A percentile compares a stretch with the other conserved stretches of the same genome.
Evolutionary conservation across 75 land plant species (phyloP).

Genomic region (Cunninghamia lanceolata): DNA sequence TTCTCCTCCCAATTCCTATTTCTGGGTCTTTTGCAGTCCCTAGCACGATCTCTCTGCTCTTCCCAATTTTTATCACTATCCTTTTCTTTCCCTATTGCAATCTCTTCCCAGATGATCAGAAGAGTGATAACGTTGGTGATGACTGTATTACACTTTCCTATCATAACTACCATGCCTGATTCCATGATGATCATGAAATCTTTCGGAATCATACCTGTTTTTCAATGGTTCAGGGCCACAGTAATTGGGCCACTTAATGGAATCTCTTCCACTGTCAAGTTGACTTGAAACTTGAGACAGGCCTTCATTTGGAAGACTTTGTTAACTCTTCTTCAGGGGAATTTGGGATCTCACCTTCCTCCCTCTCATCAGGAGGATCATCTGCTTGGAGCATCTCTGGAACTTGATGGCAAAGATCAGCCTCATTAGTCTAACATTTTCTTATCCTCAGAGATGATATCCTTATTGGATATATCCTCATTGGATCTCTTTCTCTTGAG

Average conservation of each 20-base stretch:
- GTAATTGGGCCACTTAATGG: not conserved
- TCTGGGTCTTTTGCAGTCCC: not conserved
- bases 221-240: not conserved
- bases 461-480: not conserved
- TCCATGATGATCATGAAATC: not conserved
- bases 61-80: not conserved
- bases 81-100: not conserved
- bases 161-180: not conserved
- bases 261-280: not conserved
- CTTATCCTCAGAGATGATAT: not conserved
- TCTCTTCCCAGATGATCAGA: not conserved
- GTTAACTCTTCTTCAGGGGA: not conserved
- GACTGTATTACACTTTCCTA: not conserved
- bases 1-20: not conserved
- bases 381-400: not conserved
- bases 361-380: not conserved
- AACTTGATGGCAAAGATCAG: not conserved
- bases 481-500: not conserved
- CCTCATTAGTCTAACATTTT: not conserved
- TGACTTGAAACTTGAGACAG: not conserved
- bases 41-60: not conserved
- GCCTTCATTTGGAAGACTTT: not conserved
- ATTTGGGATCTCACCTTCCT: slow-evolving; percentile 1
- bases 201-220: not conserved
- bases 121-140: not conserved